These are phyloP conservation scores for Neurospora sp. DNA, from an alignment of 495 filamentous ascomycete species.

Conservation along the genomic window DNA sequence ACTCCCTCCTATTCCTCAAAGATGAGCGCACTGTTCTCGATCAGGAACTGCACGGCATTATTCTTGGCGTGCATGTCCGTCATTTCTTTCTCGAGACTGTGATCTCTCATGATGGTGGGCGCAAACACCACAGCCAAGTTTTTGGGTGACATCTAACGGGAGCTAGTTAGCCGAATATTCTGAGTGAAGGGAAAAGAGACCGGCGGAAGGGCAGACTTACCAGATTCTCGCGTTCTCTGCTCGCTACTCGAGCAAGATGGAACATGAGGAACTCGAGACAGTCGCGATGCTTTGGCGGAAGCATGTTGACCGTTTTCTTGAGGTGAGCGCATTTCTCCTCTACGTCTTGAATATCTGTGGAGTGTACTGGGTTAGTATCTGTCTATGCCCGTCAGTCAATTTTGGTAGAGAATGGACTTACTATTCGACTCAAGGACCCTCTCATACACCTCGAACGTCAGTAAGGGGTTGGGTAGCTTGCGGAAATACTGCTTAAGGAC, in stretches of 20 bases:
- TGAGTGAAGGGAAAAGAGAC: background rate
- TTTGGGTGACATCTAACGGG: slow-evolving; percentile 70
- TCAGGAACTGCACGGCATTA: slow-evolving; percentile 75
- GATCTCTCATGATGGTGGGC: slow-evolving; percentile 89
- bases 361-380: background rate
- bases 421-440: slow-evolving; percentile 67
- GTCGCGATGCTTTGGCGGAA: slow-evolving; percentile 75
- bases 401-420: slow-evolving; percentile 20
- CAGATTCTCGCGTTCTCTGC: slow-evolving; percentile 70
- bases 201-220: slow-evolving; percentile 23
- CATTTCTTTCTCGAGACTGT: slow-evolving; percentile 85
- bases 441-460: slow-evolving; percentile 91
- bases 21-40: slow-evolving; percentile 73
- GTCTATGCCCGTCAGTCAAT: background rate
- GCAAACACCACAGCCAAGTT: slow-evolving; percentile 97
- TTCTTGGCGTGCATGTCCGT: slow-evolving; percentile 92
- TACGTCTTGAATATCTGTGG: slow-evolving; percentile 38
- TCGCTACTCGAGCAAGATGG: slow-evolving; percentile 83
- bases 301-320: slow-evolving; percentile 56
- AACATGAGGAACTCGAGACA: slow-evolving; percentile 90
- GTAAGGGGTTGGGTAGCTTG: slow-evolving; percentile 79
- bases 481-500: slow-evolving; percentile 97
- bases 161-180: slow-evolving; percentile 9
- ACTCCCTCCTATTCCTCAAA: slow-evolving; percentile 40
- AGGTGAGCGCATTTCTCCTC: slow-evolving; percentile 56